Base-by-base conservation (phyloP, 495 filamentous ascomycete species). In the Penicillium tannophilum region DNA sequence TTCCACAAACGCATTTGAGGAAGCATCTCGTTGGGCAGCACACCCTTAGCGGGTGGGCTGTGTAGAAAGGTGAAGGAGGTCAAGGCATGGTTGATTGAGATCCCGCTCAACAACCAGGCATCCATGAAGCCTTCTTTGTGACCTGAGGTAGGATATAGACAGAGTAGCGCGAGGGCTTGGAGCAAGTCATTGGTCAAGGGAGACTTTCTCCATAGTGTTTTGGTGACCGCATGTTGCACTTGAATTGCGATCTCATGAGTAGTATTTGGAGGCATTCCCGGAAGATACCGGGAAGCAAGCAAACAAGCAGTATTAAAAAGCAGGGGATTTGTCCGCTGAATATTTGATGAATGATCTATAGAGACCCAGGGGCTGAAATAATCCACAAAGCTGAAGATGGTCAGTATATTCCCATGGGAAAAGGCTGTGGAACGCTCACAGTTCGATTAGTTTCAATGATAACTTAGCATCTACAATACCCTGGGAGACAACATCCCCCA, bases 81-180 rank as follows among this genome's bases (percentile, higher is more conserved):
- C 10, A 72, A 64, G 20, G 72, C 72, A 64, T 77, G 74, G 54
- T 77, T 72, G 58, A 77, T 73, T 24, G 72, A 72, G 60, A 73
- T 71, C 64, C 72, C 72, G 62, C 74, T 77, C 66, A 77, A 55
- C 33, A 77, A 65, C 74, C 74, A 77, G 65, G 72, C 72, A 47
- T 77, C 74, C 60, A 77, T 73, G 28, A 70, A 70, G 6, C 66
- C 61, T 33, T 72, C 72, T 53, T 71, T 74, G 20, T 75, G 71
- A 8, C 72, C 67, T 6, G 71, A 68, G 20, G 69, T 66, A 30
- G 71, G 67, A 57, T 73, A 77, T 19, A 77, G 65, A 63, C 72
- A 74, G 23, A 77, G 68, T 28, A 77, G 59, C 12, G 68, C 66
- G 19, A 77, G 54, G 4, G 72, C 74, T 55, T 77, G 74, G 14